These are phyloP conservation scores for Leccinum subtestaceum DNA, from an alignment of 768 basidiomycete genomes.

Conservation along the genomic window DNA sequence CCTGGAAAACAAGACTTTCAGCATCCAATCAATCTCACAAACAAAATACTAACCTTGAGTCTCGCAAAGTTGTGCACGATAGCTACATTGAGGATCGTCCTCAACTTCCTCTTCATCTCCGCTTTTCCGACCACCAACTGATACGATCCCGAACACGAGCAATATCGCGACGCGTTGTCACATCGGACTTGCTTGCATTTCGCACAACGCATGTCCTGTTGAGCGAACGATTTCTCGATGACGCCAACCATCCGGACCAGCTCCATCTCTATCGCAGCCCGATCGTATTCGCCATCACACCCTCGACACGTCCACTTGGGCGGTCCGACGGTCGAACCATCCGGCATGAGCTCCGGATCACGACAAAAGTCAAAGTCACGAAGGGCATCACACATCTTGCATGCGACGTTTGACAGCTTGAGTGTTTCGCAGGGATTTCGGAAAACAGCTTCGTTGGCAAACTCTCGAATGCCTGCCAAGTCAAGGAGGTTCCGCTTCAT, in stretches of 20 bases:
- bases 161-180: constrained; percentile 82
- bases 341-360: constrained; percentile 78
- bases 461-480: constrained; percentile 81
- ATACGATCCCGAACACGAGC: constrained; percentile 86
- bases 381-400: constrained; percentile 78
- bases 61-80: constrained; percentile 66
- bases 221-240: constrained; percentile 71
- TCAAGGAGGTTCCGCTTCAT: constrained; percentile 89
- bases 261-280: constrained; percentile 80
- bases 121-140: constrained; percentile 67
- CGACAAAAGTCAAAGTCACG: constrained; percentile 96
- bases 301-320: constrained; percentile 64
- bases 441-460: constrained; percentile 80
- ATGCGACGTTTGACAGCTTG: constrained; percentile 82
- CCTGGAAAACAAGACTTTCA: constrained; percentile 23
- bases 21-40: background rate
- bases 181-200: constrained; percentile 91
- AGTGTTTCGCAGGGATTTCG: constrained; percentile 90
- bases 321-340: constrained; percentile 44
- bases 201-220: constrained; percentile 86
- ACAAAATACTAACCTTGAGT: constrained; percentile 51
- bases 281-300: constrained; percentile 87
- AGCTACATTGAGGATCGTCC: constrained; percentile 82
- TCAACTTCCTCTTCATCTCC: constrained; percentile 68
- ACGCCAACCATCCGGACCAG: constrained; percentile 73